These are phyloP conservation scores for Lachnellula hyalina DNA, from an alignment of 2,329 filamentous ascomycete species.

Conservation along the genomic window DNA sequence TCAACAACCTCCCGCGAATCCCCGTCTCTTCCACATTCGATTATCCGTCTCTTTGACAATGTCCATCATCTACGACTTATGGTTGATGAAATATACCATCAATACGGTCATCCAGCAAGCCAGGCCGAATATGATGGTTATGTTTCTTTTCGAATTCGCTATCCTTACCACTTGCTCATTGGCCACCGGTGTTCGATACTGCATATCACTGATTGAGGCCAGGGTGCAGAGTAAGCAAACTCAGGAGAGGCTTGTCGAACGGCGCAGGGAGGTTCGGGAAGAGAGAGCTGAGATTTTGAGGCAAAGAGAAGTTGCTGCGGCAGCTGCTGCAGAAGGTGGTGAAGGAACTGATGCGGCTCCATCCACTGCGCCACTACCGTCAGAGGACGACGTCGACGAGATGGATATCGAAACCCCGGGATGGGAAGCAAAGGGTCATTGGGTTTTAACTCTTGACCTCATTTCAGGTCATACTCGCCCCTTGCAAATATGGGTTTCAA, in stretches of 20 bases:
- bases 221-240: constrained; percentile 72
- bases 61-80: constrained; percentile 73
- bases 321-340: constrained; percentile 40
- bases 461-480: constrained; percentile 56
- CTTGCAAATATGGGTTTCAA: background rate
- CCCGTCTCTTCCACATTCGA: constrained; percentile 78
- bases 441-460: constrained; percentile 83
- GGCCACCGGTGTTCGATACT: constrained; percentile 74
- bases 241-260: constrained; percentile 58
- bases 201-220: constrained; percentile 71
- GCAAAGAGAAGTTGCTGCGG: constrained; percentile 33
- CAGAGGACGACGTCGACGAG: constrained; percentile 77
- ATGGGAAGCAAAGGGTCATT: constrained; percentile 94
- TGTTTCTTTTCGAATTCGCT: constrained; percentile 98
- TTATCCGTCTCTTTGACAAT: constrained; percentile 73
- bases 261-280: constrained; percentile 61
- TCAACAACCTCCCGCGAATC: constrained; percentile 88
- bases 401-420: constrained; percentile 93
- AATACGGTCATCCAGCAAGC: constrained; percentile 80
- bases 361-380: constrained; percentile 45
- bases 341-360: constrained; percentile 23
- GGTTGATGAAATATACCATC: constrained; percentile 76
- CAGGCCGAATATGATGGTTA: constrained; percentile 98
- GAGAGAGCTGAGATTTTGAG: constrained; percentile 46
- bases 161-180: constrained; percentile 75